A percentile compares a stretch with the other conserved stretches of the same genome.
phyloP scores from a whole-genome alignment of 345 rosid genomes.

The Ricinus communis region DNA sequence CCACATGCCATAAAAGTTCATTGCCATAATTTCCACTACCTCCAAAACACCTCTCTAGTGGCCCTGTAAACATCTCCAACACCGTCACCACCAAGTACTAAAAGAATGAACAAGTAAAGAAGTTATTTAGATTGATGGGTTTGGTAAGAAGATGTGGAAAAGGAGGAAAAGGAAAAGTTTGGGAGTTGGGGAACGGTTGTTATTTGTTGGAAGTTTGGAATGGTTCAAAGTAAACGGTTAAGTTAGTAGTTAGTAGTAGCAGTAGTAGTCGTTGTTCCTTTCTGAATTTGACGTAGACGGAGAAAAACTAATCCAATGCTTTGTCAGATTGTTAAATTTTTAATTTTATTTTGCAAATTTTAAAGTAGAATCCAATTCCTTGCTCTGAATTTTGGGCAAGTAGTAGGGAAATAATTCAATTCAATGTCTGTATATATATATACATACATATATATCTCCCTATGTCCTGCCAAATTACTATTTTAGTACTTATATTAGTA shows the following conservation, averaged over 20 bases:
- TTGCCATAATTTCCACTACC: slow-evolving; percentile 34
- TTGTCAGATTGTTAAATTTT: neutral
- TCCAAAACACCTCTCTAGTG: slow-evolving; percentile 44
- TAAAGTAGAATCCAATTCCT: slow-evolving; percentile 9
- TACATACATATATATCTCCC: too few relatives aligned
- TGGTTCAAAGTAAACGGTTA: slow-evolving; percentile 38
- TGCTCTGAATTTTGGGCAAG: neutral
- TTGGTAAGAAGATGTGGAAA: neutral
- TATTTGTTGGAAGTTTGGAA: slow-evolving; percentile 2
- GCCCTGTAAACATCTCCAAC: slow-evolving; percentile 40
- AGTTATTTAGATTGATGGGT: neutral
- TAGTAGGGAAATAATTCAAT: too few relatives aligned
- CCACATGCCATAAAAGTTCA: slow-evolving; percentile 51
- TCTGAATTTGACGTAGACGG: slow-evolving; percentile 27
- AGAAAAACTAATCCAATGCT: slow-evolving; percentile 19
- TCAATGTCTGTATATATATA: too few relatives aligned
- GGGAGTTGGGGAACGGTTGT: slow-evolving; percentile 2
- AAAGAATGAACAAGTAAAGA: neutral
- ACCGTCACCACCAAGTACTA: slow-evolving; percentile 6
- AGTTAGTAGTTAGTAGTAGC: neutral
- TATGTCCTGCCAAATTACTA: too few relatives aligned
- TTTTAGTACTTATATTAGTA: too few relatives aligned
- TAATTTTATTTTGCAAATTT: too few relatives aligned
- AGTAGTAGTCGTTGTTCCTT: neutral
- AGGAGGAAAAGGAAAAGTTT: neutral